Base-by-base conservation (phyloP, 495 filamentous ascomycete genomes). In the Podospora bellae-mahoneyi region DNA sequence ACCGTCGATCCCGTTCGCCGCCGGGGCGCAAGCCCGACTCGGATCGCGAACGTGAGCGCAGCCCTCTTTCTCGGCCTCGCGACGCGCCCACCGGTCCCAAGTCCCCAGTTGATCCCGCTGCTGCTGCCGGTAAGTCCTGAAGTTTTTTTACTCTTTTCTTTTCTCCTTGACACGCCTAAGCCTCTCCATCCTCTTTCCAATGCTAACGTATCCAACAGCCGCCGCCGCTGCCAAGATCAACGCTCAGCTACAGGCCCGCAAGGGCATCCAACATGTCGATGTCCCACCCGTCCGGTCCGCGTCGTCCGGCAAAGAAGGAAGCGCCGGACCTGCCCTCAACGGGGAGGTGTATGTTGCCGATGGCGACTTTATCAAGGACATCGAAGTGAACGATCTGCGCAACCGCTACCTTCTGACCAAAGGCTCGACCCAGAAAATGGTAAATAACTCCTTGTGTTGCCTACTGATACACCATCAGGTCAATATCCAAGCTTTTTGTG, bases 331-430 rank as follows among this genome's bases (percentile, higher is more conserved):
- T 82, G 82, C 65, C 60, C 85, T 93, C 76, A 92, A 92, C 71
- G 87, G 89, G 69, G 93, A 97, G 69, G 88, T 95, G 80, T 97
- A 97, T 76, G 91, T 95, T 72, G 90, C 92, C 26, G 95, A 97
- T 75, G 95, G 95, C 68, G 95, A 99, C 76, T 97, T 91, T 74
- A 97, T 99, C 81, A 92, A 92, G 78, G 95, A 98, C 75, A 96
- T 99, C 75, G 95, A 98, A 79, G 92, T 99, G 79, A 99, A 99
- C 82, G 93, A 97, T 77, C 80, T 98, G 72, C 92, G 94, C 73
- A 99, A 99, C 78, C 91, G 94, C 72, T 99, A 99, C 76, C 92
- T 93, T 78, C 86, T 99, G 82, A 99, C 95, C 70, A 99, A 97
- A 86, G 94, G 95, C 72, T 90, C 92, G 74, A 97, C 93, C 71